Evolutionary conservation across 805 yeast genomes (phyloP), one percentile per base, ranked within the genome.

Genomic region (Starmerella bacillaris): DNA sequence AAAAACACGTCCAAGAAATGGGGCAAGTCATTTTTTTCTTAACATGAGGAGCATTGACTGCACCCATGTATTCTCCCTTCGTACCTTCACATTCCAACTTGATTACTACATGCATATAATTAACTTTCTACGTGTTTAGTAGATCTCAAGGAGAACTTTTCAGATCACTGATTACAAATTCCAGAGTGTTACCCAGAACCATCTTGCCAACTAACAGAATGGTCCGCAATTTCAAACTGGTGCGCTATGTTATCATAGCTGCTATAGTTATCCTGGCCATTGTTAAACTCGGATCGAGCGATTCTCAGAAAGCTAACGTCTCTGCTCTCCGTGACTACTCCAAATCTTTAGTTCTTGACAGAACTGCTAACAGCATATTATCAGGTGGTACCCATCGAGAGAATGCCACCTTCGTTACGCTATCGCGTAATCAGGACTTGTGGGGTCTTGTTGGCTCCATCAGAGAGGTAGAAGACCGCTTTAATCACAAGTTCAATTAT

Each of bases 401-500:
- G 20, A 57, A 56, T 33, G 68, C 70, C 4, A 64, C 70, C 4
- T 54, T 65, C 29, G 60, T 64, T 31, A 56, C 83, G 2, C 60
- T 79, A 45, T 80, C 80, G 24, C 64, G 89, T 50, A 74, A 79
- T 55, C 49, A 58, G 19, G 93, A 79, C 47, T 51, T 77, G 41
- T 50, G 59, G 45, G 63, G 61, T n/a, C 59, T 78, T 34, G 43
- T 74, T 24, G 64, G 60, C 31, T 70, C 89, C 4, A 74, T 82
- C 40, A 64, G 74, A 37, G 63, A 67, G 38, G 68, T 79, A 26
- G 92, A 80, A 61, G 80, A 76, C 54, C 67, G 84, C 37, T 83
- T 83, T 61, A 83, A 86, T 60, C 54, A 57, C 33, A 61, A 72
- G 42, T 83, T 51, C 58, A 70, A 78, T 44, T 84, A 84, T 54